Percentiles rank a stretch among this genome's conserved stretches.
phyloP scores from a whole-genome alignment of 371 early-diverging fungal genomes.

The Mortierella sp. region DNA sequence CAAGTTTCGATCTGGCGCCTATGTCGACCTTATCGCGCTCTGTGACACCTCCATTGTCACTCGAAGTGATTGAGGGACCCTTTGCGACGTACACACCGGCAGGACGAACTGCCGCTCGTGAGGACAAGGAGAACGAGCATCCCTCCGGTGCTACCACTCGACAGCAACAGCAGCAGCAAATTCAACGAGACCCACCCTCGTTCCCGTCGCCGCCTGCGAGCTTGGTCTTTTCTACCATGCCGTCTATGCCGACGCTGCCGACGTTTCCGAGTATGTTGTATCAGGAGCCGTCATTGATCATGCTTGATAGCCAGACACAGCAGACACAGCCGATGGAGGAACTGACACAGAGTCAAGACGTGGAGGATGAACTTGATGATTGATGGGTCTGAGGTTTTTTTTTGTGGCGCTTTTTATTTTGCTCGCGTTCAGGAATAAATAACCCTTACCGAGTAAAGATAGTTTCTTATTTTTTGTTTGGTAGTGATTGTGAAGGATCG shows the following conservation, averaged over 20 bases:
- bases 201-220: constrained; percentile 29
- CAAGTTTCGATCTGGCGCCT: constrained; percentile 25
- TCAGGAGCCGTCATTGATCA: constrained; percentile 25
- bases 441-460: no score
- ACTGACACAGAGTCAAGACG: not conserved
- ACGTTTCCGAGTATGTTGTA: constrained; percentile 15
- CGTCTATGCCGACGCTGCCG: constrained; percentile 20
- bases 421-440: no score
- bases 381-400: not conserved
- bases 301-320: constrained; percentile 25
- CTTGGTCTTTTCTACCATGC: constrained; percentile 9
- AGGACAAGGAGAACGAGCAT: not conserved
- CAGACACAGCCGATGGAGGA: not conserved
- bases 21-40: constrained; percentile 2
- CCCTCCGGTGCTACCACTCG: not conserved
- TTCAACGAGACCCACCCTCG: not conserved
- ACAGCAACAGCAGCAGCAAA: not conserved
- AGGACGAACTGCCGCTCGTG: not conserved
- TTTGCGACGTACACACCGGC: not conserved
- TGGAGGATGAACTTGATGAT: not conserved
- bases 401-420: no score
- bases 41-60: not conserved
- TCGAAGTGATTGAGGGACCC: not conserved
- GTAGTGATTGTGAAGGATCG: no score
- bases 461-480: no score